phyloP scores from a whole-genome alignment of 2,329 filamentous ascomycete species.

The Ceratocystis colombiana region DNA sequence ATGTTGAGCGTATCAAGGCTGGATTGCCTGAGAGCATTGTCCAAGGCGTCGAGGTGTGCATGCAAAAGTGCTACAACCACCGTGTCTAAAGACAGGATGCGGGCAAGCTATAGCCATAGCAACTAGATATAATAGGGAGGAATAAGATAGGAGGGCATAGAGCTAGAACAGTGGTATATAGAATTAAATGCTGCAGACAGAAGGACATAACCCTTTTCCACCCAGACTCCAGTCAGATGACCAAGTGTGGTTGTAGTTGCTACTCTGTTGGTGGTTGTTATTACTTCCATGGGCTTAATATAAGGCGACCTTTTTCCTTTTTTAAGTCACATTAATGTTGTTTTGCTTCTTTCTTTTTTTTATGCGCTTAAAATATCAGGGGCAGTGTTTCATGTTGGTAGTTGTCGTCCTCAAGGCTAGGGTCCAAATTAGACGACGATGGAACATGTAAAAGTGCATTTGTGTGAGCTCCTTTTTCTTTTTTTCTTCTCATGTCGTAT shows the following conservation, averaged over 20 bases:
- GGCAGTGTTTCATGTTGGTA: not conserved
- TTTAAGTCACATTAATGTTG: not conserved
- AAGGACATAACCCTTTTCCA: not conserved
- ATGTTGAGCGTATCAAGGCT: slow-evolving; percentile 38
- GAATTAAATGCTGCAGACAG: not conserved
- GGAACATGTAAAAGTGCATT: not conserved
- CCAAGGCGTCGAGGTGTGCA: slow-evolving; percentile 43
- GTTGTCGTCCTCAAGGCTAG: not conserved
- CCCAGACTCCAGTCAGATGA: not conserved
- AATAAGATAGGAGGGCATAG: not conserved
- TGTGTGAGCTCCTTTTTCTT: no score
- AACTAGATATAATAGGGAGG: not conserved
- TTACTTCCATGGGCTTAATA: not conserved
- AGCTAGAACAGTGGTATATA: not conserved
- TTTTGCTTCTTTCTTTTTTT: not conserved
- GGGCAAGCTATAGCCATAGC: not conserved
- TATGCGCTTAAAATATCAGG: not conserved
- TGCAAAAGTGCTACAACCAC: slow-evolving; percentile 37
- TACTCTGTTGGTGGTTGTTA: not conserved
- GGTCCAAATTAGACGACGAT: not conserved
- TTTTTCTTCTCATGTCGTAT: not conserved
- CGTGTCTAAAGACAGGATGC: not conserved
- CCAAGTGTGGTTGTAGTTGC: not conserved
- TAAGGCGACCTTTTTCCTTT: no score
- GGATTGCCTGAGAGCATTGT: slow-evolving; percentile 40